Evolutionary conservation across 345 rosid species (phyloP), one percentile per base, ranked within the genome.

Genomic region (Populus euphratica): DNA sequence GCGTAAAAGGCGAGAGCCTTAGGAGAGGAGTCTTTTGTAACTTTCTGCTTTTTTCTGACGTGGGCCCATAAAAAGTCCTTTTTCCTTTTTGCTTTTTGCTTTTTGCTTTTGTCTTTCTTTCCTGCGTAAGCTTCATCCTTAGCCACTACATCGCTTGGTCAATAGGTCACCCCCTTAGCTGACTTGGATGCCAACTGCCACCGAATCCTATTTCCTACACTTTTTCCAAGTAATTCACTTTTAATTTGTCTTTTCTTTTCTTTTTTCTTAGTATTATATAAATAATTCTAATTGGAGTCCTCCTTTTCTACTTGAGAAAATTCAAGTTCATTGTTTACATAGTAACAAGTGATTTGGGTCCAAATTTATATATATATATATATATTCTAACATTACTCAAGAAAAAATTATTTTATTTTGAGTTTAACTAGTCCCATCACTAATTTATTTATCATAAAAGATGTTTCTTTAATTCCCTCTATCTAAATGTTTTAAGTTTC

Each of bases 161-260:
- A 23, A 39, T 9, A 76, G n/a, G 66, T 67, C 72, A 52, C 52
- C 1, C 43, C 6, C 41, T 69, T 77, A 49, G 84, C 88, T 83
- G 85, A 89, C 78, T 81, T 20, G 81, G 85, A 80, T 72, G 88
- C 87, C 86, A 78, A 68, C 82, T 86, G 87, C 80, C 87, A 81
- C 74, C 79, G 18, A 17, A 4, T 23, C 31, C 36, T 9, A 2
- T 64, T 64, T 36, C 11, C 17, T 4, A 5, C 33, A 1, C 41
- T 39, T 66, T 43, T 75, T 50, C 4, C 18, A 11, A 20, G 10
- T 56, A 56, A 1, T 2, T 56, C 63, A n/a, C 27, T 11, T 59
- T 3, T 9, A 29, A 11, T 73, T 38, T 21, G 4, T 56, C 11
- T 52, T 6, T 44, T 52, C 21, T 1, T 2, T 21, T 25, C 25